Evolutionary conservation across 2,329 filamentous ascomycete species (phyloP), one percentile per base, ranked within the genome.

Genomic region (Fusarium nematophilum): DNA sequence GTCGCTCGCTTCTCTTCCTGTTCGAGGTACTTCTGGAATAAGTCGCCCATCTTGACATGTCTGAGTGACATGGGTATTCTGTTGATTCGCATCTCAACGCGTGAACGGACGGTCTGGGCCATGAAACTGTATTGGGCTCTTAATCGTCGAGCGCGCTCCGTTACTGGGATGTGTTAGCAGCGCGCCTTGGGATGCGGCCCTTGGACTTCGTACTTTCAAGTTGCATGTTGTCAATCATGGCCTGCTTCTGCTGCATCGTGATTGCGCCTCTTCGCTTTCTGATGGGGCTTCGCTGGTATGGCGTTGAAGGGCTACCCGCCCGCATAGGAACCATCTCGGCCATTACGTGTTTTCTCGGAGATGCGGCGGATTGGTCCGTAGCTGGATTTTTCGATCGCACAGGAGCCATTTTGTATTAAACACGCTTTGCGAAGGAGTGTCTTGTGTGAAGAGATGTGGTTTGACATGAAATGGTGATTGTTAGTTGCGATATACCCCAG

Each of bases 51-150:
- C 53, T 86, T 96, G 59, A 87, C 83, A 70, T 90, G 91, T 56
- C 94, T 88, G 61, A 97, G 78, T 13, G 88, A 84, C 67, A 87
- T 85, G 7, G 95, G 95, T 46, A 98, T 95, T 48, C 95, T 89
- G 73, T 97, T 97, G 74, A 98, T 85, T 76, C 95, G 91, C 78
- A 96, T 90, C 75, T 97, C 93, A 46, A 99, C 89, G 58, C 94
- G 89, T 57, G 92, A 89, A 58, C 90, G 86, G 31, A 98, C 83
- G 60, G 91, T 91, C 74, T 94, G 90, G 17, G 93, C 91, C 75
- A 97, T 93, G 9, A 96, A 84, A 55, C 90, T 89, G 78, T 96
- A 97, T 73, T 96, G 93, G 6, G 93, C 90, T 68, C 93, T 87
- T 58, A 98, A 82, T 75, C 94, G 93, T 67, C 94, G 87, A 59